Evolutionary conservation across 345 rosid species (phyloP), one percentile per base, ranked within the genome.

Genomic region (Camelina laxa): DNA sequence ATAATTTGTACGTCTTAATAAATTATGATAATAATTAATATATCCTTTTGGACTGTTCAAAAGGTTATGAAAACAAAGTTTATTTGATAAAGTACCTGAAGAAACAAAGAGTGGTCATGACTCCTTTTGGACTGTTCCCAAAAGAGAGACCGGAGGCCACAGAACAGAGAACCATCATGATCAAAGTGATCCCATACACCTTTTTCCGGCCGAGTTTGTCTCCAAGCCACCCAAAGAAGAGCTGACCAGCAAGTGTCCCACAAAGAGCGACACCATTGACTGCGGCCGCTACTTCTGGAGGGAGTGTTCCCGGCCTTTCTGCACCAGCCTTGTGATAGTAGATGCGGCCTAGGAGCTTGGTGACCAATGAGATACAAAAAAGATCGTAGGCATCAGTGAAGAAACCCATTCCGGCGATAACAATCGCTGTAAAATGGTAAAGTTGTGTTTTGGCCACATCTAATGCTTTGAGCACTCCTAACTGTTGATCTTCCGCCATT

Each of bases 181-280:
- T 80, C 9, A 84, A 83, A 66, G 89, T 86, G 65, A 86, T 65
- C 4, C 89, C 89, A 38, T 86, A 86, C 10, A 84, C 89, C 11
- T 53, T 79, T 63, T 82, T 84, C 47, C 87, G 60, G 9, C 89
- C 89, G 12, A 86, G 48, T 54, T 84, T 84, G 62, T 86, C 89
- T 5, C 89, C 89, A 13, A 84, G 85, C 87, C 87, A 86, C 1
- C 89, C 87, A 30, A 84, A 86, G 60, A 86, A 84, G 21, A 86
- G 87, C 63, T 86, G 89, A 19, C 87, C 87, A 3, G 81, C 70
- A 17, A 86, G 87, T 47, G 87, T 84, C 19, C 89, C 89, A 16
- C 83, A 76, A 45, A 86, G 75, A 0, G 89, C 89, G 5, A 84
- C 87, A 49, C 89, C 89, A 56, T 82, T 86, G 56, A 86, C 87